phyloP scores from a whole-genome alignment of 352 stramenopile genomes.

The Aphanomyces invadans region DNA sequence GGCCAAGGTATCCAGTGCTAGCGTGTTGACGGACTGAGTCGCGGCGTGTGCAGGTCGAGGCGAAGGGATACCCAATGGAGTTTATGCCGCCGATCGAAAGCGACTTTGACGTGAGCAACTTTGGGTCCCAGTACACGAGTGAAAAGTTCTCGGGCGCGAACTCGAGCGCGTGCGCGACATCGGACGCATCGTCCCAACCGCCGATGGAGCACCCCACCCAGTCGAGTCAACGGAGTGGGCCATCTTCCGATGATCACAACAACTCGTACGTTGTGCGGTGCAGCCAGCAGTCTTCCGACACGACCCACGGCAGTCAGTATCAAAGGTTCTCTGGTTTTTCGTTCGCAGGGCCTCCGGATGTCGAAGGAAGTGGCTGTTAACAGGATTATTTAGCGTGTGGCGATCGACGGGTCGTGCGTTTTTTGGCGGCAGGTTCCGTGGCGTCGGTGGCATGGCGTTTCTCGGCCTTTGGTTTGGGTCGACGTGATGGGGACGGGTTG shows the following conservation, averaged over 20 bases:
- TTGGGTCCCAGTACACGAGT: slow-evolving; percentile 66
- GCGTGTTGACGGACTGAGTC: too few species aligned
- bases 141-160: slow-evolving; percentile 27
- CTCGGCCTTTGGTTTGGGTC: not conserved
- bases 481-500: too few species aligned
- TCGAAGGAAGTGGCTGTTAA: slow-evolving; percentile 1
- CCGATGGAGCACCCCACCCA: too few species aligned
- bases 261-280: not conserved
- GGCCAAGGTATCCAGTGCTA: slow-evolving; percentile 45
- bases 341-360: not conserved
- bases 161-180: slow-evolving; percentile 2
- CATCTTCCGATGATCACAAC: too few species aligned
- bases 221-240: too few species aligned
- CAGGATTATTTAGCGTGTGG: not conserved
- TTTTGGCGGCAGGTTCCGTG: not conserved
- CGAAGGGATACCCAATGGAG: slow-evolving; percentile 36
- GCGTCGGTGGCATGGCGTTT: not conserved
- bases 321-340: slow-evolving; percentile 8
- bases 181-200: not conserved
- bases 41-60: slow-evolving; percentile 29
- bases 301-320: not conserved
- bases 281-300: not conserved
- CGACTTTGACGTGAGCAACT: slow-evolving; percentile 73
- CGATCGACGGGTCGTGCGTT: not conserved
- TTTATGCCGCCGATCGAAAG: slow-evolving; percentile 58